Base-by-base conservation (phyloP, 257 asterid species). In the Schizonepeta tenuifolia region DNA sequence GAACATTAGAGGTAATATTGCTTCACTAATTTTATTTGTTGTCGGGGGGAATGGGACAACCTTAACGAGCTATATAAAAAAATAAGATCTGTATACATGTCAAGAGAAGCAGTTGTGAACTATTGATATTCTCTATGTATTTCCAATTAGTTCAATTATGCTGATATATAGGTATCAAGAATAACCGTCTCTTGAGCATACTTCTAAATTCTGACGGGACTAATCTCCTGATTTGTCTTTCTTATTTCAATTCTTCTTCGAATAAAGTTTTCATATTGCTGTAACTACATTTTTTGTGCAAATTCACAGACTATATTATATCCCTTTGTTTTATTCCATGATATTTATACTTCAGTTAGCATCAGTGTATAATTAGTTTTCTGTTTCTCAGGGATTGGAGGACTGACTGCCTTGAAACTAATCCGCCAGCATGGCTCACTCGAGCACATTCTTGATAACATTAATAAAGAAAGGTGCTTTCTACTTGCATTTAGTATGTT, bases 381-480 rank as follows among this genome's bases (percentile, higher is more conserved):
- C 9, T 38, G 31, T 57, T 64, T 78, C 70, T 73, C 86, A 95
- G 99, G 99, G 72, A 85, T 95, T 79, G 99, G 99, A 61, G 96
- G 96, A 70, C 79, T 83, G 71, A 95, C 99, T 54, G 98, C 99
- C 71, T 80, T 95, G 81, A 95, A 95, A 86, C 90, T 92, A 77
- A 84, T 94, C 53, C 92, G 91, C 69, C 96, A 91, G 75, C 96
- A 89, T 76, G 93, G 98, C 60, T 88, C 93, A 31, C 85, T 95
- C 24, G 99, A 95, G 88, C 70, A 66, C 74, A 82, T 95, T 78
- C 72, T 95, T 75, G 98, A 92, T 79, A 95, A 90, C 76, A 80
- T 95, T 64, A 95, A 89, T 85, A 92, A 78, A 83, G 95, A 92
- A 82, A 95, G 99, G 98, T 95, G 69, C 46, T 65, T 58, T 61